Percentiles rank a stretch among this genome's conserved stretches.
Conservation (phyloP, 23 red algal species). For the Cyanidiococcus yangmingshanensis region DNA sequence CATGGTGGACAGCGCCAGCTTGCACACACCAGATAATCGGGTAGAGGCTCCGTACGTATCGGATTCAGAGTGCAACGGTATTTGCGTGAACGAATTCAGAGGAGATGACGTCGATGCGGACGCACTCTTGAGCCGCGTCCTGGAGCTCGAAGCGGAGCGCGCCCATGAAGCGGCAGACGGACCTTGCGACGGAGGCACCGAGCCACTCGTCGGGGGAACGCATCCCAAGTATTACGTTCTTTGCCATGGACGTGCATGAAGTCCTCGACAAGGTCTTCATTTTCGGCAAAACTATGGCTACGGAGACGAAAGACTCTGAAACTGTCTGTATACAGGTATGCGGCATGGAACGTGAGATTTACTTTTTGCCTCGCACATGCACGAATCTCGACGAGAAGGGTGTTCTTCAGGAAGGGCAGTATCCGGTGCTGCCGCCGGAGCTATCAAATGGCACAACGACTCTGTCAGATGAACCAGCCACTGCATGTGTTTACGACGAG, state of each 20-base stretch:
- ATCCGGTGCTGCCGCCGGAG: conserved; percentile 14
- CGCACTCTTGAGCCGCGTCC: not conserved
- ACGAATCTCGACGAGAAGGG: not conserved
- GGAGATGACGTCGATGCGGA: not conserved
- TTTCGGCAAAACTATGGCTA: conserved; percentile 43
- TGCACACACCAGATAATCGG: not conserved
- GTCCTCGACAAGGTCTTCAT: conserved; percentile 59
- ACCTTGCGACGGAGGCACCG: not conserved
- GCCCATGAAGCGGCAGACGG: conserved; percentile 1
- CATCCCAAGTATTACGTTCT: conserved; percentile 24
- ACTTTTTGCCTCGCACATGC: conserved; percentile 55
- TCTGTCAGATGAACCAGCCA: conserved; percentile 22
- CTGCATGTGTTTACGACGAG: conserved; percentile 39
- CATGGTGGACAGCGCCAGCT: not conserved
- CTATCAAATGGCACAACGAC: not conserved
- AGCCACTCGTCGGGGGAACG: conserved; percentile 10
- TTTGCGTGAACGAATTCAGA: not conserved
- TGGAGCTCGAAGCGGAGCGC: conserved; percentile 19
- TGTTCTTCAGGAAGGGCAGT: not conserved
- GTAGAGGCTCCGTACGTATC: not conserved
- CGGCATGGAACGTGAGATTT: conserved; percentile 57
- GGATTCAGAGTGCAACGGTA: not conserved
- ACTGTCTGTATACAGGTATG: conserved; percentile 51
- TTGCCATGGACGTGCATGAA: conserved; percentile 76
- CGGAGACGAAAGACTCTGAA: conserved; percentile 15